These are phyloP conservation scores for Mytilinidion resinicola DNA, from an alignment of 495 filamentous ascomycete genomes.

Conservation along the genomic window DNA sequence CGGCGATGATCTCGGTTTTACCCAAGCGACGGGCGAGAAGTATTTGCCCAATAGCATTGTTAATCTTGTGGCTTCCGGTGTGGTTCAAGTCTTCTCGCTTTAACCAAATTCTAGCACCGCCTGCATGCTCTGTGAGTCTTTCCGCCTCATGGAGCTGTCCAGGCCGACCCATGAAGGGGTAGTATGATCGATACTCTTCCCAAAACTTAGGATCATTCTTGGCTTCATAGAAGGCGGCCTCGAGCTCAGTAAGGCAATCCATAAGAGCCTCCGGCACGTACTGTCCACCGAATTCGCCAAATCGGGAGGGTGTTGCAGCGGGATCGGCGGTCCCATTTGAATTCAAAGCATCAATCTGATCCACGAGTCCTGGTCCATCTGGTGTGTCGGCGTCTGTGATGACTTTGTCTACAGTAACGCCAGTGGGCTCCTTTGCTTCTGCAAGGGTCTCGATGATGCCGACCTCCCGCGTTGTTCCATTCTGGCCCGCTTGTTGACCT, in stretches of 20 bases:
- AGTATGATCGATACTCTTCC: conserved; percentile 95
- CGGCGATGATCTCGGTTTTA: conserved; percentile 91
- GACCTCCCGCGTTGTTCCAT: conserved; percentile 49
- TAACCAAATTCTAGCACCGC: conserved; percentile 89
- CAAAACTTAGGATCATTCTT: conserved; percentile 86
- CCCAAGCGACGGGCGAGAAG: conserved; percentile 74
- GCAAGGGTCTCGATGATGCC: conserved; percentile 59
- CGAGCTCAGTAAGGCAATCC: conserved; percentile 89
- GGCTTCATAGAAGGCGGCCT: conserved; percentile 81
- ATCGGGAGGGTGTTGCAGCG: conserved; percentile 66
- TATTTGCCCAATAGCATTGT: conserved; percentile 88
- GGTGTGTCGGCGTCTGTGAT: conserved; percentile 56
- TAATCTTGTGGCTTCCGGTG: conserved; percentile 87
- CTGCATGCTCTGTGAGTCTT: conserved; percentile 78
- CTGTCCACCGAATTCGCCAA: conserved; percentile 97
- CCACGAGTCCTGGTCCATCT: conserved; percentile 54
- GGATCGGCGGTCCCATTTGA: conserved; percentile 41
- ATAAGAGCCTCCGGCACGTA: conserved; percentile 97
- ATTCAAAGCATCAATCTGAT: conserved; percentile 71
- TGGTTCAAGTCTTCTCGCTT: conserved; percentile 90
- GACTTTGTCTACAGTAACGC: conserved; percentile 54
- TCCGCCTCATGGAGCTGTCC: conserved; percentile 85
- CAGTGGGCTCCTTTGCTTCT: conserved; percentile 48
- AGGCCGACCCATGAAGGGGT: conserved; percentile 94
- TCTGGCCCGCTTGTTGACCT: conserved; percentile 37